Base-by-base conservation (phyloP, 345 rosid species). In the Mallotus nudiflorus region DNA sequence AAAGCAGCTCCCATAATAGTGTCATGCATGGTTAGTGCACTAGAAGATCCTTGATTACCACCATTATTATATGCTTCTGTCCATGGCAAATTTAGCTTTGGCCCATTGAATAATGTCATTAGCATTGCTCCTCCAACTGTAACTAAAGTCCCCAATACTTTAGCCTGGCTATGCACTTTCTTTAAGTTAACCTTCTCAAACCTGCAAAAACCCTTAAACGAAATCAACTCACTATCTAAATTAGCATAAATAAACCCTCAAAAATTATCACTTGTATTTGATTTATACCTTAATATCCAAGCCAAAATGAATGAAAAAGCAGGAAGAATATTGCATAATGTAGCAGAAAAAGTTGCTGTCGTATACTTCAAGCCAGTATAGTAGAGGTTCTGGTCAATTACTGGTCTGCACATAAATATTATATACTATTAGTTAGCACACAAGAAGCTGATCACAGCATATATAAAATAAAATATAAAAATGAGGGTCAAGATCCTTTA, bases 91-190 rank as follows among this genome's bases (percentile, higher is more conserved):
- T 75, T 78, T 59, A 91, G 9, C 25, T 79, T 65, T 11, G 90
- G 81, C 52, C 97, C 97, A 77, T 85, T 86, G 35, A 87, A 64
- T 54, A 84, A 69, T 42, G 96, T 87, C 97, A 95, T 91, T 19
- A 95, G 19, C 93, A 89, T 90, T 27, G 99, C 99, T 75, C 97
- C 99, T 27, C 93, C 93, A 45, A 92, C 87, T 29, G 97, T 87
- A 55, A 95, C 90, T 27, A 87, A 4, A 6, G 99, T 95, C 46
- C 99, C 97, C n/a, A 86, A 13, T 58, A 90, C 76, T 86, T 91
- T 95, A 65, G 92, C 99, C 72, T 80, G 87, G 88, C 97, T 89
- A 25, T 75, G 92, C 53, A 86, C 10, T 60, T 80, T 85, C 77
- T 66, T 76, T 27, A 87, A 25, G 20, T 83, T 82, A 12, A 95